phyloP scores from a whole-genome alignment of 495 filamentous ascomycete species.

The Aspergillus cavernicola region DNA sequence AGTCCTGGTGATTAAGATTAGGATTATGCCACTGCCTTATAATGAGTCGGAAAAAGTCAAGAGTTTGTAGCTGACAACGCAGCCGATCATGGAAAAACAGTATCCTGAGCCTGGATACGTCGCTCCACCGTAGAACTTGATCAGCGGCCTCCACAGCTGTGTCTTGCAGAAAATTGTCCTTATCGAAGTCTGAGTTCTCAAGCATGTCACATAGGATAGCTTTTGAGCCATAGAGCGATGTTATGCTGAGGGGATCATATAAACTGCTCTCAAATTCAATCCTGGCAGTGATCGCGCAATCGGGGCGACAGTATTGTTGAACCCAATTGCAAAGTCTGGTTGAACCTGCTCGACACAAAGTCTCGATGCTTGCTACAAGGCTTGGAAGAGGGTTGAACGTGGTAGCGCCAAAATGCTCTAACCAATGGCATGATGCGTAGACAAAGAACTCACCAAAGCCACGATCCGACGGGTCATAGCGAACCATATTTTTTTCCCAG shows the following conservation, averaged over 20 bases:
- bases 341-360: constrained; percentile 17
- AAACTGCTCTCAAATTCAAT: constrained; percentile 22
- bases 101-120: constrained; percentile 21
- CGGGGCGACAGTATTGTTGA: constrained; percentile 25
- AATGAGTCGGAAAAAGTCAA: constrained; percentile 11
- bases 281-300: constrained; percentile 18
- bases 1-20: background rate
- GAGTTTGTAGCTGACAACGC: constrained; percentile 9
- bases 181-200: constrained; percentile 17
- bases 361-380: constrained; percentile 20
- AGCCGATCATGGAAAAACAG: constrained; percentile 18
- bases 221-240: constrained; percentile 24
- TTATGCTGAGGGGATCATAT: constrained; percentile 28
- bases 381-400: constrained; percentile 13
- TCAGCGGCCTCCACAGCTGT: constrained; percentile 17
- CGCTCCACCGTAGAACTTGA: constrained; percentile 21
- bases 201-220: constrained; percentile 12
- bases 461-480: constrained; percentile 18
- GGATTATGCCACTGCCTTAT: constrained; percentile 4
- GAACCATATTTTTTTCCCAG: constrained; percentile 25
- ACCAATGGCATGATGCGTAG: constrained; percentile 25
- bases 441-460: constrained; percentile 25
- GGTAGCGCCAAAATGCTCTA: constrained; percentile 16
- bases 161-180: constrained; percentile 10
- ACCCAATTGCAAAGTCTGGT: constrained; percentile 24